These are phyloP conservation scores for Rhodotorula toruloides DNA, from an alignment of 768 basidiomycete species.

Conservation along the genomic window DNA sequence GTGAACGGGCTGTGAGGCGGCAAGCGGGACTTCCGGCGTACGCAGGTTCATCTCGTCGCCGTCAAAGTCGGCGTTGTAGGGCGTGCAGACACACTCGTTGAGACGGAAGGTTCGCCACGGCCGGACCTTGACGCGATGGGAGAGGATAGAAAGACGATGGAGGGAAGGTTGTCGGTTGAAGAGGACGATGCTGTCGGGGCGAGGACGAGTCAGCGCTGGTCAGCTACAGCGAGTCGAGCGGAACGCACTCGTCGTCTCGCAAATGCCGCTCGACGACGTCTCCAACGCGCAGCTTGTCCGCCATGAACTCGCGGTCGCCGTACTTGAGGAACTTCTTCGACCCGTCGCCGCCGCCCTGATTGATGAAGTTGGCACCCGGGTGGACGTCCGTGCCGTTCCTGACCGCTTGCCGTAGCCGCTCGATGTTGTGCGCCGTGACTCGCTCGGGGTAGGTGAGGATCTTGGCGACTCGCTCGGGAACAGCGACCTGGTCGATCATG, in stretches of 20 bases:
- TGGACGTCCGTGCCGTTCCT: slow-evolving; percentile 83
- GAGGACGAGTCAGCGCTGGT: not conserved
- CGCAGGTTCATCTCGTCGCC: slow-evolving; percentile 99
- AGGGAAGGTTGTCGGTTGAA: slow-evolving; percentile 99
- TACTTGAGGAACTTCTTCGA: slow-evolving; percentile 86
- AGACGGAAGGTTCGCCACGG: slow-evolving; percentile 96
- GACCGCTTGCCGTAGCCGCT: slow-evolving; percentile 65
- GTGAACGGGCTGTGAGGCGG: no score
- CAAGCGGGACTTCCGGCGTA: slow-evolving; percentile 49
- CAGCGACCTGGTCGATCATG: slow-evolving; percentile 92
- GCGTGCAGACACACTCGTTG: slow-evolving; percentile 98
- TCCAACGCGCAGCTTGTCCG: slow-evolving; percentile 74
- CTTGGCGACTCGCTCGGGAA: slow-evolving; percentile 91
- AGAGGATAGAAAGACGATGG: slow-evolving; percentile 99
- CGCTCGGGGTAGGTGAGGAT: slow-evolving; percentile 93
- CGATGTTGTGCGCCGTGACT: slow-evolving; percentile 85
- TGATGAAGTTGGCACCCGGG: slow-evolving; percentile 93
- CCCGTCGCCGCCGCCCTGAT: slow-evolving; percentile 62
- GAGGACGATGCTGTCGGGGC: slow-evolving; percentile 62
- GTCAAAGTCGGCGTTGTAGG: slow-evolving; percentile 99
- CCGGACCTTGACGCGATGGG: slow-evolving; percentile 89
- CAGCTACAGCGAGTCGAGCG: not conserved
- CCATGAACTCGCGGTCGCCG: slow-evolving; percentile 71
- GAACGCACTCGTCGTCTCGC: slow-evolving; percentile 74
- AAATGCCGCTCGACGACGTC: slow-evolving; percentile 94